Evolutionary conservation across 2,329 filamentous ascomycete genomes (phyloP).

Genomic region (Hypoxylon sp.): DNA sequence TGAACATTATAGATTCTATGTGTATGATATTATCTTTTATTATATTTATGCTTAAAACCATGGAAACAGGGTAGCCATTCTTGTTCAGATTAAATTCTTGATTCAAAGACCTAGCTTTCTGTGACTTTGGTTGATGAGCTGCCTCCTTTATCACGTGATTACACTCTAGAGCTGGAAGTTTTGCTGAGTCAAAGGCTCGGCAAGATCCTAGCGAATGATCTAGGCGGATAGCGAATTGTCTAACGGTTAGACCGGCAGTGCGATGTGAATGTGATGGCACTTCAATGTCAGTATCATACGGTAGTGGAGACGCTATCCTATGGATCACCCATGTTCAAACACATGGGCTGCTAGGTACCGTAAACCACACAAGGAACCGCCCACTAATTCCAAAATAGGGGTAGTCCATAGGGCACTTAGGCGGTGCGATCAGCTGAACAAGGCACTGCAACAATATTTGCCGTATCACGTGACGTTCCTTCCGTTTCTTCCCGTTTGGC

Average conservation of each 20-base stretch:
- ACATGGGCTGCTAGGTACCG: background rate
- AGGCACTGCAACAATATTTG: background rate
- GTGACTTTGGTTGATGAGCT: background rate
- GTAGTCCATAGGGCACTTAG: background rate
- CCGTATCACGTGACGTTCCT: background rate
- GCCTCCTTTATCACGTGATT: background rate
- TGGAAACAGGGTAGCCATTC: background rate
- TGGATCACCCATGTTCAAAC: background rate
- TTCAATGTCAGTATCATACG: background rate
- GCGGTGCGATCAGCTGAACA: background rate
- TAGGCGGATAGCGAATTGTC: background rate
- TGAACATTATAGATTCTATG: too few relatives aligned
- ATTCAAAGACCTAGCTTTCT: background rate
- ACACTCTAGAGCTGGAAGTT: background rate
- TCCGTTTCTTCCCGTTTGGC: background rate
- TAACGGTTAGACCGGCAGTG: background rate
- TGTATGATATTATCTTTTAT: background rate
- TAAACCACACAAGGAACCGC: constrained; percentile 1
- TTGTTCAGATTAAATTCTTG: background rate
- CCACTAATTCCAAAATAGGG: constrained; percentile 1
- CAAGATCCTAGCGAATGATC: background rate
- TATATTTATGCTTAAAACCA: background rate
- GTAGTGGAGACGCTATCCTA: background rate
- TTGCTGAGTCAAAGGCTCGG: background rate
- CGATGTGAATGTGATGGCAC: background rate